Percentiles rank a stretch among this genome's conserved stretches.
Evolutionary conservation across 2,329 filamentous ascomycete species (phyloP).

Genomic region (Aureobasidium sp.): DNA sequence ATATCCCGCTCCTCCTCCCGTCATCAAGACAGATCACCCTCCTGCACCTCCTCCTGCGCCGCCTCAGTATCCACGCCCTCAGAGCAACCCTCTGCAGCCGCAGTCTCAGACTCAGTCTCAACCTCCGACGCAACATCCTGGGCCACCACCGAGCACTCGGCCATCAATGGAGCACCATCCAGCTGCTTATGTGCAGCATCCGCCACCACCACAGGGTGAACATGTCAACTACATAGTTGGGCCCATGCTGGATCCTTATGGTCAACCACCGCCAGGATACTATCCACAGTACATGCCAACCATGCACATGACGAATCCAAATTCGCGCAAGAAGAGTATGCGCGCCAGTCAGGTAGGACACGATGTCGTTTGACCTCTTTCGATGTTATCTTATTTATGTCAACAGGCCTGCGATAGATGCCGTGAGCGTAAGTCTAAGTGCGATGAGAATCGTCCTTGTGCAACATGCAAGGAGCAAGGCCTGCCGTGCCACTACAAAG

Average conservation of each 20-base stretch:
- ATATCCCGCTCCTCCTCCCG: conserved; percentile 27
- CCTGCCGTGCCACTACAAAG: conserved; percentile 77
- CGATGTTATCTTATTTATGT: conserved; percentile 12
- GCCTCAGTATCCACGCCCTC: conserved; percentile 21
- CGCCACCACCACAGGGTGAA: not conserved
- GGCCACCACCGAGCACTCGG: conserved; percentile 3
- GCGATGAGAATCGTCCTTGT: conserved; percentile 78
- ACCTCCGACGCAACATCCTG: not conserved
- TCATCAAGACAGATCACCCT: conserved; percentile 21
- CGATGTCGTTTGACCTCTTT: conserved; percentile 6
- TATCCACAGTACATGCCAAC: conserved; percentile 7
- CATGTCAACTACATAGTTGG: conserved; percentile 1
- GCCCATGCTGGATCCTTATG: conserved; percentile 24
- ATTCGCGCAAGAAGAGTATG: conserved; percentile 15
- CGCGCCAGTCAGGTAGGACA: conserved; percentile 14
- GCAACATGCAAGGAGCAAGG: conserved; percentile 81
- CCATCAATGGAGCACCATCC: conserved; percentile 17
- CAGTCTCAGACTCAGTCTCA: not conserved
- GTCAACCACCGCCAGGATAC: conserved; percentile 22
- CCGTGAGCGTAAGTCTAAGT: conserved; percentile 81
- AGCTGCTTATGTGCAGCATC: conserved; percentile 1
- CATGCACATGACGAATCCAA: conserved; percentile 8
- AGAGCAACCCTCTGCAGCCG: conserved; percentile 2
- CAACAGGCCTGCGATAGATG: conserved; percentile 82
- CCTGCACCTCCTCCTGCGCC: conserved; percentile 18